Conservation (phyloP, 257 asterid species). For the Cinchona pubescens region DNA sequence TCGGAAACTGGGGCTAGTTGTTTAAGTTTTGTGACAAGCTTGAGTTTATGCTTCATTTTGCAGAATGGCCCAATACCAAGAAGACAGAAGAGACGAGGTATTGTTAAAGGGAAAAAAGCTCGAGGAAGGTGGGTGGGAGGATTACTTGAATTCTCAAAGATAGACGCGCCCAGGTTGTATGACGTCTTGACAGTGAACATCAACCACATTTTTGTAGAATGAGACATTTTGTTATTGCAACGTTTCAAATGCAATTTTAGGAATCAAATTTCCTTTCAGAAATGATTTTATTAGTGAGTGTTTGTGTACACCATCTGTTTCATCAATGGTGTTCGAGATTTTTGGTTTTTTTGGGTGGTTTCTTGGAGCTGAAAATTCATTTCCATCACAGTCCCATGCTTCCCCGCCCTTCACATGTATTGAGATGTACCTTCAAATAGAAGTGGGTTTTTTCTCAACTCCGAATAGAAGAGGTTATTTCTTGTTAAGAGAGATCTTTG, state of each 20-base stretch:
- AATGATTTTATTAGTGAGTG: background rate
- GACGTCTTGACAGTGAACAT: background rate
- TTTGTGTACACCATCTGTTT: background rate
- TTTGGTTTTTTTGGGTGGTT: background rate
- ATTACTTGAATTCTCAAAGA: slow-evolving; percentile 49
- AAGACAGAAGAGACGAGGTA: slow-evolving; percentile 82
- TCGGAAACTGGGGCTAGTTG: too few species aligned
- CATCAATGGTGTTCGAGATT: background rate
- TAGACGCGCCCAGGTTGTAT: background rate
- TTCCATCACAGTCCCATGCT: background rate
- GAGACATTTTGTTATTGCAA: background rate
- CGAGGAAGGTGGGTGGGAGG: slow-evolving; percentile 74
- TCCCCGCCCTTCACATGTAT: too few species aligned
- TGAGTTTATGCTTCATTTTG: slow-evolving; percentile 4
- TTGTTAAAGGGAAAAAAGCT: slow-evolving; percentile 70
- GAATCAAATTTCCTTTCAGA: background rate
- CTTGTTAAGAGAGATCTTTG: background rate
- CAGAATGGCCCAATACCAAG: slow-evolving; percentile 84
- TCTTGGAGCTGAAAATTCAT: background rate
- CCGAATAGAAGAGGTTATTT: too few species aligned
- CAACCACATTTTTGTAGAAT: background rate
- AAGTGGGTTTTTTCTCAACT: too few species aligned
- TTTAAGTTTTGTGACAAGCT: background rate
- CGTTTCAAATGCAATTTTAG: background rate
- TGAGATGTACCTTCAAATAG: background rate